Percentiles rank a stretch among this genome's conserved stretches.
These are phyloP conservation scores for Bimuria novae-zelandiae DNA, from an alignment of 2,329 filamentous ascomycete species.

Conservation along the genomic window DNA sequence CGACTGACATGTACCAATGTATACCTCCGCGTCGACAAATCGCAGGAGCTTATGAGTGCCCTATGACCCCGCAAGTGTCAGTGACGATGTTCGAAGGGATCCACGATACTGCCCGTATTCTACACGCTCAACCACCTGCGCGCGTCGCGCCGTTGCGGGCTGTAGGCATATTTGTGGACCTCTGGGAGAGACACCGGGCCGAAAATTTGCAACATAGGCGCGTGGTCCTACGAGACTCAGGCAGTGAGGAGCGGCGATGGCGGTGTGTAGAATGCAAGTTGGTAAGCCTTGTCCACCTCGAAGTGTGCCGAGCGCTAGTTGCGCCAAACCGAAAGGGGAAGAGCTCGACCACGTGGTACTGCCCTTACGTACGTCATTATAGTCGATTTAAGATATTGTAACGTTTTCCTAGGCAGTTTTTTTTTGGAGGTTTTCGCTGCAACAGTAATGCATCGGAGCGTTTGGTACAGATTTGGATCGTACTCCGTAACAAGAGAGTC, in stretches of 20 bases:
- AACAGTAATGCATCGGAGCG: too few relatives aligned
- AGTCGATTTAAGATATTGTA: too few relatives aligned
- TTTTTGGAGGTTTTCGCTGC: too few relatives aligned
- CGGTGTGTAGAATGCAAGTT: conserved; percentile 3
- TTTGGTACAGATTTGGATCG: too few relatives aligned
- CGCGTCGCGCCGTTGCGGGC: not conserved
- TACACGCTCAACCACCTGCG: not conserved
- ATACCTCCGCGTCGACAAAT: conserved; percentile 1
- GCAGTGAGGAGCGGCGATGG: not conserved
- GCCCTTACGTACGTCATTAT: too few relatives aligned
- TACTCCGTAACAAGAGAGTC: not conserved
- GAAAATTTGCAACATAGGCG: not conserved
- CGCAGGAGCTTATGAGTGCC: conserved; percentile 11
- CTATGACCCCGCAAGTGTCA: conserved; percentile 21
- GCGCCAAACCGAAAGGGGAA: not conserved
- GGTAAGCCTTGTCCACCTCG: not conserved
- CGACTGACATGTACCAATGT: conserved; percentile 14
- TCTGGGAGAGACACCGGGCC: not conserved
- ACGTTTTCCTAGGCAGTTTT: too few relatives aligned
- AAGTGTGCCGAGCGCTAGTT: conserved; percentile 7
- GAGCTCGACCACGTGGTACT: not conserved
- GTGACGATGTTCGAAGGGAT: conserved; percentile 19
- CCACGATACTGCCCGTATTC: not conserved
- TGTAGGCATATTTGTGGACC: not conserved
- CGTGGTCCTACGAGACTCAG: not conserved